Base-by-base conservation (phyloP, 495 filamentous ascomycete genomes). In the Penicillium mononematosum region DNA sequence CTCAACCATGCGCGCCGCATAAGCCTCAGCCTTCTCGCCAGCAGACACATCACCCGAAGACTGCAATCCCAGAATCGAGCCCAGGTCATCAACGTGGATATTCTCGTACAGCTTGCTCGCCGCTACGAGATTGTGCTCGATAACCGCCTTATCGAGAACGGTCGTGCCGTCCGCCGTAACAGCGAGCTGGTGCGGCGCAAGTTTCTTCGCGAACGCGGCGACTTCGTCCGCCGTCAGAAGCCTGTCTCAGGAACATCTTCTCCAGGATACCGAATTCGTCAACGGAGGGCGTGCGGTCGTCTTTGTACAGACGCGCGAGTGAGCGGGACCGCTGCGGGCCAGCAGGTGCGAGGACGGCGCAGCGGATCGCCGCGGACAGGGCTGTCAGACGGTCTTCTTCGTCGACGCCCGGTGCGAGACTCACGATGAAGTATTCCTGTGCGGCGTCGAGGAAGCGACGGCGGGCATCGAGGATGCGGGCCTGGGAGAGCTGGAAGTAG, bases 201-300 rank as follows among this genome's bases (percentile, higher is more conserved):
- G 80, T 14, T 85, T 86, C 54, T 88, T 77, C 0, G 92, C 86
- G 65, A 98, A 98, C 44, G 89, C 88, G 12, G 83, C 81, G 17
- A 97, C 91, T 71, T 98, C 94, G 19, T 82, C 83, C 3, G 87
- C 82, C 8, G 80, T 82, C 14, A 98, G 78, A 4, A 98, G 77
- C 5, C 94, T 84, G 71, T 98, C 91, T n/a, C 27, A 98, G 81
- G 69, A 96, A 95, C 84, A 98, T 97, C 76, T 98, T 98, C 78
- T 98, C 95, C 20, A 98, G 77, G 51, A 98, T 97, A 42, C 82
- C 79, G 64, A 88, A 93, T 69, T 97, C 90, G 7, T 88, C 84
- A 3, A 92, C 81, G 45, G 84, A 81, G 2, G 81, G 74, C 0
- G 90, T 82, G 19, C 94, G 85, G 45, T 98, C 95, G 66, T 98